These are phyloP conservation scores for Gnetum montanum DNA, from an alignment of 75 land plant species.

Conservation along the genomic window DNA sequence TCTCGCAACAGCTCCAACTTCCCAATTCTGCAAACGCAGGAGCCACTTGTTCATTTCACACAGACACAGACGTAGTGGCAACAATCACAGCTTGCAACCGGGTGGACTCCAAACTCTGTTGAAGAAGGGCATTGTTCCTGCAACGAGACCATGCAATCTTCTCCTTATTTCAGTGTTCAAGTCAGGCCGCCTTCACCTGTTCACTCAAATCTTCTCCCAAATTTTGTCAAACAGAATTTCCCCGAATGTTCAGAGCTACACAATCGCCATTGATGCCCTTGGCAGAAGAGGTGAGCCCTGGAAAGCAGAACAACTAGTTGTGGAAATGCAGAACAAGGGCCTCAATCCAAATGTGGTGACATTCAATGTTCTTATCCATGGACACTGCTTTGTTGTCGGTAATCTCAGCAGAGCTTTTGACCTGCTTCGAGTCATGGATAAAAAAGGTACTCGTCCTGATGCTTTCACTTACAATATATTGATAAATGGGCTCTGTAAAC, in stretches of 20 bases:
- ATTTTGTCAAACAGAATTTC: constrained; percentile 15
- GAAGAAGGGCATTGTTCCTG: constrained; percentile 21
- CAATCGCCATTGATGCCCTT: constrained; percentile 22
- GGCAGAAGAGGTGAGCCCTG: constrained; percentile 30
- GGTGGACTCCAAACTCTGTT: constrained; percentile 17
- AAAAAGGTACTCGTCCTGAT: constrained; percentile 21
- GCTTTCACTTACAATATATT: constrained; percentile 17
- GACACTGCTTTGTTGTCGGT: constrained; percentile 29
- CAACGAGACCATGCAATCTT: constrained; percentile 15
- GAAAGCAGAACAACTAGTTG: constrained; percentile 35
- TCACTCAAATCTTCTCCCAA: constrained; percentile 26
- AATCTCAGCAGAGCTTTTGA: constrained; percentile 25
- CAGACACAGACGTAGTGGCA: no score
- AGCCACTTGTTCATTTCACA: no score
- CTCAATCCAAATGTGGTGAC: constrained; percentile 20
- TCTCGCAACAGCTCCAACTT: no score
- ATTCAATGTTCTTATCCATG: constrained; percentile 46
- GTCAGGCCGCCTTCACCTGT: constrained; percentile 3
- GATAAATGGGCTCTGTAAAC: constrained; percentile 16
- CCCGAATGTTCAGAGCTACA: constrained; percentile 8
- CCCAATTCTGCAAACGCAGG: no score
- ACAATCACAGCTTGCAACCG: no score
- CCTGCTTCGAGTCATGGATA: constrained; percentile 16
- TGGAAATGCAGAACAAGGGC: constrained; percentile 21
- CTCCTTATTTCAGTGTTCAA: constrained; percentile 19